These are phyloP conservation scores for Ogataea haglerorum DNA, from an alignment of 805 yeast species.

Conservation along the genomic window DNA sequence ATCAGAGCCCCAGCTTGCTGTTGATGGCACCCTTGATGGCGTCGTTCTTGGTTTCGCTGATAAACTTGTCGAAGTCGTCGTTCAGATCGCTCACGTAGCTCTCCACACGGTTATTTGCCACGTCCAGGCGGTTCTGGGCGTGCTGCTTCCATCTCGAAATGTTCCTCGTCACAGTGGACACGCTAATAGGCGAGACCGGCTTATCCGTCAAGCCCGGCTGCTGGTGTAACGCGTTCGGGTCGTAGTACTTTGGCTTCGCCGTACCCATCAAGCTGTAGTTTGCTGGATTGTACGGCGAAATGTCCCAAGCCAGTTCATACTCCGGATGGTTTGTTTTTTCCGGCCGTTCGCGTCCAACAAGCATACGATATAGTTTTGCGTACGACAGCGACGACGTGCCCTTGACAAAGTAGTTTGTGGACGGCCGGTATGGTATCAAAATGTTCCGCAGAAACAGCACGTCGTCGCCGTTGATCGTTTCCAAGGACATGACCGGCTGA, in stretches of 20 bases:
- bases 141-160: slow-evolving; percentile 21
- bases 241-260: slow-evolving; percentile 30
- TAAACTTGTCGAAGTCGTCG: slow-evolving; percentile 32
- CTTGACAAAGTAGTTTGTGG: slow-evolving; percentile 79
- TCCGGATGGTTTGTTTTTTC: slow-evolving; percentile 42
- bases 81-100: slow-evolving; percentile 27
- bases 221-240: slow-evolving; percentile 32
- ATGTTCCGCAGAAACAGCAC: slow-evolving; percentile 66
- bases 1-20: slow-evolving; percentile 20
- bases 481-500: slow-evolving; percentile 27
- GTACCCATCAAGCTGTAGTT: slow-evolving; percentile 29
- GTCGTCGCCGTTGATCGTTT: slow-evolving; percentile 40
- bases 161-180: slow-evolving; percentile 13
- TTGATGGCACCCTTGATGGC: slow-evolving; percentile 30
- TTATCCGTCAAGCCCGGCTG: slow-evolving; percentile 22
- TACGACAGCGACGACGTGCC: slow-evolving; percentile 63
- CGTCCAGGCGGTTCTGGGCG: slow-evolving; percentile 25
- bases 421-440: slow-evolving; percentile 74
- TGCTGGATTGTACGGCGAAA: slow-evolving; percentile 36
- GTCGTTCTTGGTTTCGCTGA: slow-evolving; percentile 28
- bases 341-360: slow-evolving; percentile 75
- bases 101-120: slow-evolving; percentile 24
- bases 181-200: slow-evolving; percentile 17
- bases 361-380: slow-evolving; percentile 58
- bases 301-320: slow-evolving; percentile 51